Base-by-base conservation (phyloP, 208 protist genomes). In the Angomonas ambiguus region DNA sequence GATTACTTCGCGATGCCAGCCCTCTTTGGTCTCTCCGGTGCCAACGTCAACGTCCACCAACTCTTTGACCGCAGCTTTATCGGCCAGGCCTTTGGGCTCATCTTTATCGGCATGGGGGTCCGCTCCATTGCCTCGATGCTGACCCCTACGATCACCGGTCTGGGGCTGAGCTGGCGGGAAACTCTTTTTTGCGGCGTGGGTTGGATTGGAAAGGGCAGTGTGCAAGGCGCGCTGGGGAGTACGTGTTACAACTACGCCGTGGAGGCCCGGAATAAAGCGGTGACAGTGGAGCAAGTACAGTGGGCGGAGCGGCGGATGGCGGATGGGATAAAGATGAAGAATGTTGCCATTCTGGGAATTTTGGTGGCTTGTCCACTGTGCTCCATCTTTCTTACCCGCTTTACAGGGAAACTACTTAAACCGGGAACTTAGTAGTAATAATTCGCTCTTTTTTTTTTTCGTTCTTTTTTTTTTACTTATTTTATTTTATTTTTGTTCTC, bases 1-100 rank as follows among this genome's bases (percentile, higher is more conserved):
- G 77, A 83, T 34, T 87, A 84, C 64, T 62, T 79, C 38, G 77
- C 74, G 4, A 87, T 87, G 82, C 82, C 82, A 22, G 68, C 75
- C 5, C 65, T 87, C 48, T 87, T 87, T 70, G 77, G 65, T 4
- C 59, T 87, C 35, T 67, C 78, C 18, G 82, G 82, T 1, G 69
- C 82, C 1, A 65, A 55, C 31, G 64, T 83, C 25, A 71, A 82
- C 57, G 63, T 83, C 59, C 38, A 72, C 55, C 77, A 83, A 51
- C 53, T 87, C 11, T 83, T 87, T 62, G 55, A 32, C 11, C 69
- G 65, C 22, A 32, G 62, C 32, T 84, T 82, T 49, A 79, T 83
- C 58, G 71, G 69, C 1, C 48, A 60, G 45, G 72, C 71, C 0
- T 77, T 83, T 35, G 75, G 38, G 1, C 63, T 83, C n/a, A 70